A percentile compares a stretch with the other conserved stretches of the same genome.
Conservation (phyloP, 202 grass and related monocot species). For the Schoenoplectus triqueter region DNA sequence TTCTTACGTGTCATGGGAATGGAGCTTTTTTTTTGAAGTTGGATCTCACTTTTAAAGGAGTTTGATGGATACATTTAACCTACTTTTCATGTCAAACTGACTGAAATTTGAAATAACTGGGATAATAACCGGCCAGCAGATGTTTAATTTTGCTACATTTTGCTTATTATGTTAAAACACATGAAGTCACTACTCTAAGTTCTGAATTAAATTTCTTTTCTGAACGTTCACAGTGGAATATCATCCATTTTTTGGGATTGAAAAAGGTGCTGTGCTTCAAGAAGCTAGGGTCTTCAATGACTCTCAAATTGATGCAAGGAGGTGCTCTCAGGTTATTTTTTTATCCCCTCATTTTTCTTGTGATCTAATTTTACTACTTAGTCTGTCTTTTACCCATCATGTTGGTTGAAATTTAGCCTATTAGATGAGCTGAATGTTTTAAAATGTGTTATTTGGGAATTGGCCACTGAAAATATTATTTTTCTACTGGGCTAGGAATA, state of each 20-base stretch:
- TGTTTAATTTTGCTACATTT: constrained; percentile 23
- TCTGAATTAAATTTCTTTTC: constrained; percentile 14
- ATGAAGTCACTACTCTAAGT: background rate
- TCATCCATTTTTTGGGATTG: constrained; percentile 94
- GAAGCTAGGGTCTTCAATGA: constrained; percentile 97
- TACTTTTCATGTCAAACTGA: background rate
- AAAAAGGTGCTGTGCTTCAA: constrained; percentile 97
- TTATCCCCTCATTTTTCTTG: background rate
- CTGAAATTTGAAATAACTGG: background rate
- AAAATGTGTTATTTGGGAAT: constrained; percentile 14
- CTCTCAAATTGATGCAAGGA: constrained; percentile 86
- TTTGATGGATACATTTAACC: constrained; percentile 1
- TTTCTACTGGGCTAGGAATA: background rate
- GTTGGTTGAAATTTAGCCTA: background rate
- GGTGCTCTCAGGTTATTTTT: constrained; percentile 84
- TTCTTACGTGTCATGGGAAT: background rate
- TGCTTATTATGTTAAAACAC: background rate
- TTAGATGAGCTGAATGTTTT: background rate
- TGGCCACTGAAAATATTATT: background rate
- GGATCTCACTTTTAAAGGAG: constrained; percentile 5
- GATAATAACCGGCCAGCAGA: background rate
- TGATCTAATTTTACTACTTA: background rate
- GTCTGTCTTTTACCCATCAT: constrained; percentile 15
- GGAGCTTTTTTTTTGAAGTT: background rate
- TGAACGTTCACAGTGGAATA: constrained; percentile 65